Base-by-base conservation (phyloP, 352 stramenopile genomes). In the Phytophthora pistaciae region DNA sequence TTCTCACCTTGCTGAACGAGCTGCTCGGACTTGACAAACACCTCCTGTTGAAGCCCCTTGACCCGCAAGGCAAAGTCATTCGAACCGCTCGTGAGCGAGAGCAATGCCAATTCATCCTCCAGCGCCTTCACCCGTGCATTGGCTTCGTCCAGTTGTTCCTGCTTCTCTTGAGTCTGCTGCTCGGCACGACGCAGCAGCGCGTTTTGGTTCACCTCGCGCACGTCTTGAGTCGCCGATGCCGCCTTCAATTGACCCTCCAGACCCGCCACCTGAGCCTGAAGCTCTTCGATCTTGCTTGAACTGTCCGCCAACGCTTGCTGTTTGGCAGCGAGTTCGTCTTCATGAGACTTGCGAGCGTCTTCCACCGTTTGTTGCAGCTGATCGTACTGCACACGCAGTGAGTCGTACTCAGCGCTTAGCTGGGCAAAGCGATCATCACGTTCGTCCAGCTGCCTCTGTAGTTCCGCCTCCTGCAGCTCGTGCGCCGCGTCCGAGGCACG, bases 1-100 rank as follows among this genome's bases (percentile, higher is more conserved):
- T 91, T 93, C 66, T 96, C 88, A 7, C 80, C 84, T 70, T 94
- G 87, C 21, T 82, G 67, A 10, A 96, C 85, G 21, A 94, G 83
- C 69, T 93, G 85, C 56, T 91, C 75, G 0, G 81, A 92, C 54
- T 93, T 96, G 13, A 76, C 36, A 64, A 91, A 93, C 23, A 96
- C 68, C 46, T 92, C 82, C 23, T 94, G 74, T 54, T 94, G 85
- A 53, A 93, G 68, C 23, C 87, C 85, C 9, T 79, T 74, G 25
- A 91, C 46, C 11, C 73, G 68, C 1, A 60, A 49, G 2, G 70
- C 72, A 9, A 67, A 72, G 20, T 68, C 69, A n/a, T 83, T 77
- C 0, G 75, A 63, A 21, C 74, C 70, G 18, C 58, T 42, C 1
- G 75, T 76, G 5, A 88, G 54, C 1, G 84, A 82, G 0, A 91